phyloP scores from a whole-genome alignment of 2,329 filamentous ascomycete genomes.

The Arthrocladium fulminans region DNA sequence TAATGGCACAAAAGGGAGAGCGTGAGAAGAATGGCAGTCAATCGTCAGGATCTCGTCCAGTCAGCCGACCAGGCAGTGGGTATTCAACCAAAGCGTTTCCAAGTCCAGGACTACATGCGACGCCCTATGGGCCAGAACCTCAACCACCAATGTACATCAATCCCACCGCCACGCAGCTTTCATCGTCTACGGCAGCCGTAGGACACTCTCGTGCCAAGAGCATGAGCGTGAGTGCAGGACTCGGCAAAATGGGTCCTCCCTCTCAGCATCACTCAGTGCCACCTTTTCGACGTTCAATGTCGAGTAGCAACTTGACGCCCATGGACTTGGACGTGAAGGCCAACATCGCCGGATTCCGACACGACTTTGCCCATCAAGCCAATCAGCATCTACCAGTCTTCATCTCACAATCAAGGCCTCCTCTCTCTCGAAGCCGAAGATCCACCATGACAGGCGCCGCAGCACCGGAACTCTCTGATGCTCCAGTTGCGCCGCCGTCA shows the following conservation, averaged over 20 bases:
- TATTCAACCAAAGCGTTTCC: slow-evolving; percentile 17
- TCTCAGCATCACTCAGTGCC: slow-evolving; percentile 9
- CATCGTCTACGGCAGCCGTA: slow-evolving; percentile 17
- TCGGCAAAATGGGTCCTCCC: slow-evolving; percentile 12
- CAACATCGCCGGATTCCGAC: slow-evolving; percentile 1
- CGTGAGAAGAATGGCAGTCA: slow-evolving; percentile 17
- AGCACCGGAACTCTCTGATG: neutral
- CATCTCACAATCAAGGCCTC: slow-evolving; percentile 3
- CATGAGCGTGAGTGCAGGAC: slow-evolving; percentile 14
- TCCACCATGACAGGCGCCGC: slow-evolving; percentile 4
- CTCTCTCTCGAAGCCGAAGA: slow-evolving; percentile 1
- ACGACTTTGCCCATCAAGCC: neutral
- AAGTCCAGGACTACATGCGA: slow-evolving; percentile 16
- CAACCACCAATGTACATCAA: slow-evolving; percentile 23
- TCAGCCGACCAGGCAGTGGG: slow-evolving; percentile 21
- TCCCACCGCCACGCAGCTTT: slow-evolving; percentile 23
- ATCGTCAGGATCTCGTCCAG: slow-evolving; percentile 15
- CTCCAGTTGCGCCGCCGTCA: slow-evolving; percentile 18
- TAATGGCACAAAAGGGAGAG: slow-evolving; percentile 21
- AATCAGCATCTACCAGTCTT: neutral
- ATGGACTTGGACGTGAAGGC: slow-evolving; percentile 18
- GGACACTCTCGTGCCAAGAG: slow-evolving; percentile 16
- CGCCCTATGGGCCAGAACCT: slow-evolving; percentile 14
- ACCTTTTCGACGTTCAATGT: slow-evolving; percentile 14
- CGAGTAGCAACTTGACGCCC: slow-evolving; percentile 14